Percentiles rank a stretch among this genome's conserved stretches.
These are phyloP conservation scores for Austroboletus festivus DNA, from an alignment of 768 basidiomycete species.

Conservation along the genomic window DNA sequence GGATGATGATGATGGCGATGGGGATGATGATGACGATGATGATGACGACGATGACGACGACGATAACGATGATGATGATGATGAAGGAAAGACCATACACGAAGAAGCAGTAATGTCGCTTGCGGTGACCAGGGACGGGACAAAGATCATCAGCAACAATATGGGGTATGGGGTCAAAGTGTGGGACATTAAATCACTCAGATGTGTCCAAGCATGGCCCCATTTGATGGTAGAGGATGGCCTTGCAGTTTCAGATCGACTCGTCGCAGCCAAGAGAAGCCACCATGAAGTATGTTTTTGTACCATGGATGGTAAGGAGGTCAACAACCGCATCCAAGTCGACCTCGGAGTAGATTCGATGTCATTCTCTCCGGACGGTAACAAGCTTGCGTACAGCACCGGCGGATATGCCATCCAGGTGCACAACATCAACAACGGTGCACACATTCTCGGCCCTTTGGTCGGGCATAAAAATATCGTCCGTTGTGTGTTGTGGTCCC, in stretches of 20 bases:
- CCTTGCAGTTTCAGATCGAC: neutral
- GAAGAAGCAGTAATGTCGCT: neutral
- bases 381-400: neutral
- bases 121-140: neutral
- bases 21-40: too few relatives aligned
- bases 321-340: neutral
- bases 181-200: neutral
- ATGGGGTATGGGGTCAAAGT: neutral
- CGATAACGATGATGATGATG: too few relatives aligned
- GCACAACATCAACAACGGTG: neutral
- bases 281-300: neutral
- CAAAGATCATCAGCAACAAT: neutral
- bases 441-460: neutral
- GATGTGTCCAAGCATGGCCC: neutral
- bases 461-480: too few relatives aligned
- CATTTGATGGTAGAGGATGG: neutral
- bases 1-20: too few relatives aligned
- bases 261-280: neutral
- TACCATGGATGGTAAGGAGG: neutral
- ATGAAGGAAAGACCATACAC: neutral
- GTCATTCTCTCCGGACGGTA: neutral
- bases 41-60: too few relatives aligned
- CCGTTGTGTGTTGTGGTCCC: neutral
- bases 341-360: neutral
- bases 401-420: neutral